phyloP scores from a whole-genome alignment of 768 basidiomycete species.

The Agrocybe chaxingu region DNA sequence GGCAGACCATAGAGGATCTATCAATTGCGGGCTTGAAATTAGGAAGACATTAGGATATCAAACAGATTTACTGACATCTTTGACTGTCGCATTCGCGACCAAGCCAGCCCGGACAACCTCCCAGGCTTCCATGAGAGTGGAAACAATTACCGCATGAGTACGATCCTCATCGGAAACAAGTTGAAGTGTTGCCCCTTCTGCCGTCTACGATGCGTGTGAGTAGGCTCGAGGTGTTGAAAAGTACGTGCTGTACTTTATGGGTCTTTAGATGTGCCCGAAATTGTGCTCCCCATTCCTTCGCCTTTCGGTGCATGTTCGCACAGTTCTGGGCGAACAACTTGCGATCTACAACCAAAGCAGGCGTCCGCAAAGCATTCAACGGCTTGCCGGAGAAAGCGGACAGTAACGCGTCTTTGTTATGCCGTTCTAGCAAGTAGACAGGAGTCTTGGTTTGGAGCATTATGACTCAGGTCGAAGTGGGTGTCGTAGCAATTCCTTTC shows the following conservation, averaged over 20 bases:
- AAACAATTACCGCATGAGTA: slow-evolving; percentile 68
- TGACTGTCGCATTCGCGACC: slow-evolving; percentile 67
- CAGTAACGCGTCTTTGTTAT: slow-evolving; percentile 47
- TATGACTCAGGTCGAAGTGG: slow-evolving; percentile 10
- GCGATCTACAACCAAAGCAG: slow-evolving; percentile 76
- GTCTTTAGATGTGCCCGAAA: slow-evolving; percentile 88
- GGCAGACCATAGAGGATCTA: slow-evolving; percentile 85
- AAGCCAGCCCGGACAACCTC: slow-evolving; percentile 64
- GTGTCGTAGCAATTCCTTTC: too few species aligned
- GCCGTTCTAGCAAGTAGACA: slow-evolving; percentile 18
- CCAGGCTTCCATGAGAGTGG: slow-evolving; percentile 85
- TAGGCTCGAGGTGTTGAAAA: background rate
- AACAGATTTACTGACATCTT: slow-evolving; percentile 57
- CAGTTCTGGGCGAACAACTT: slow-evolving; percentile 72
- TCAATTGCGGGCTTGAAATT: background rate
- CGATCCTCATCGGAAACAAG: slow-evolving; percentile 50
- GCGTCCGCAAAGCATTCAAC: slow-evolving; percentile 62
- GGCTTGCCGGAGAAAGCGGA: slow-evolving; percentile 56
- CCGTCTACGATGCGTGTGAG: slow-evolving; percentile 45
- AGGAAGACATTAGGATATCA: background rate
- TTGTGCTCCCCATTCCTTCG: slow-evolving; percentile 60
- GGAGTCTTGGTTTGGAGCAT: slow-evolving; percentile 22
- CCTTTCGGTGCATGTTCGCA: slow-evolving; percentile 63
- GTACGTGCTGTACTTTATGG: slow-evolving; percentile 53
- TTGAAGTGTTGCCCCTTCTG: slow-evolving; percentile 72